Evolutionary conservation across 331 rosid genomes (phyloP).

Genomic region (Rhamnella rubrinervis): DNA sequence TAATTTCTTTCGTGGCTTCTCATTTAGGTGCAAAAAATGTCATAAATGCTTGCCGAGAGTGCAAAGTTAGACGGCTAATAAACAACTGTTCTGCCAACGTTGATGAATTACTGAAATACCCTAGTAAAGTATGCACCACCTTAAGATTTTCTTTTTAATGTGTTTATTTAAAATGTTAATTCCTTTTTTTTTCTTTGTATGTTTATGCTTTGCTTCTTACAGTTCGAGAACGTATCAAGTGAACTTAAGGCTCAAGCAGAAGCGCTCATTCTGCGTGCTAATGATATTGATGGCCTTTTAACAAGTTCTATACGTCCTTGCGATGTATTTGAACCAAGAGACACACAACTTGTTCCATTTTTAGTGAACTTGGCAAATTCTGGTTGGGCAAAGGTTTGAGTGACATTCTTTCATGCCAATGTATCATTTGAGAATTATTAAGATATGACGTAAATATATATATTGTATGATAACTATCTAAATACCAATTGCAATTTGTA

Average conservation of each 20-base stretch:
- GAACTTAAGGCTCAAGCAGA: slow-evolving; percentile 93
- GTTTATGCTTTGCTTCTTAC: slow-evolving; percentile 11
- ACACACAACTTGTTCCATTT: slow-evolving; percentile 55
- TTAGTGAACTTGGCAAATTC: slow-evolving; percentile 60
- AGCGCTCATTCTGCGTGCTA: slow-evolving; percentile 64
- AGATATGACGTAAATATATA: neutral
- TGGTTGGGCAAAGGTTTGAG: slow-evolving; percentile 68
- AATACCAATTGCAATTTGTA: neutral
- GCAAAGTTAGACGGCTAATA: slow-evolving; percentile 70
- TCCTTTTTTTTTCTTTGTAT: neutral
- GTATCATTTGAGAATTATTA: slow-evolving; percentile 1
- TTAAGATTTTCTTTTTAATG: slow-evolving; percentile 24
- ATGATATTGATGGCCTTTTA: slow-evolving; percentile 73
- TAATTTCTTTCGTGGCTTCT: slow-evolving; percentile 30
- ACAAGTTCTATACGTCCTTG: slow-evolving; percentile 92
- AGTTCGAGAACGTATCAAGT: slow-evolving; percentile 57
- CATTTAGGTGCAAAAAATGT: slow-evolving; percentile 81
- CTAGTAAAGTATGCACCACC: slow-evolving; percentile 61
- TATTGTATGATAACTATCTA: neutral
- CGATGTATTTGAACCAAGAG: slow-evolving; percentile 86
- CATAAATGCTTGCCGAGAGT: slow-evolving; percentile 70
- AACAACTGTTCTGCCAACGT: slow-evolving; percentile 87
- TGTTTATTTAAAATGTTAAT: slow-evolving; percentile 17
- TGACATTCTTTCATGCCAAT: slow-evolving; percentile 8
- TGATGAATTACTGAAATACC: slow-evolving; percentile 56